phyloP scores from a whole-genome alignment of 352 stramenopile species.

The Globisporangium parvum region DNA sequence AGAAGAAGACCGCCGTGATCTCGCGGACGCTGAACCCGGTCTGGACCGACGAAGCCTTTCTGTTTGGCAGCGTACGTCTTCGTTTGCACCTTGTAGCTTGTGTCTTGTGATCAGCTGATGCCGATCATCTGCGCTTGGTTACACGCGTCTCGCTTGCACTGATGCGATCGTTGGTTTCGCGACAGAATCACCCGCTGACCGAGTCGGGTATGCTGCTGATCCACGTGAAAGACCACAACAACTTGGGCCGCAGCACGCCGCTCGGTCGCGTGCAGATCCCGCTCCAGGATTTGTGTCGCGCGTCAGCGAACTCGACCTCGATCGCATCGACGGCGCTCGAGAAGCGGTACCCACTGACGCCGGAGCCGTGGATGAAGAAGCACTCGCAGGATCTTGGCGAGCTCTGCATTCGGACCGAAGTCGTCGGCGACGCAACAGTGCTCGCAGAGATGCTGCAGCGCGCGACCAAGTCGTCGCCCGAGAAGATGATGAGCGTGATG shows the following conservation, averaged over 20 bases:
- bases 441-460: conserved; percentile 52
- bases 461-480: conserved; percentile 21
- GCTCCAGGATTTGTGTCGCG: conserved; percentile 48
- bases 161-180: too few species aligned
- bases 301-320: conserved; percentile 44
- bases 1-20: conserved; percentile 66
- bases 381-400: conserved; percentile 45
- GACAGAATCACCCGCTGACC: conserved; percentile 38
- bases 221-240: conserved; percentile 77
- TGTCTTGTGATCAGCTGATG: neutral
- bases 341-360: conserved; percentile 51
- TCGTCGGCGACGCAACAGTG: conserved; percentile 46
- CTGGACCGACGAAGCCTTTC: conserved; percentile 57
- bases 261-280: conserved; percentile 64
- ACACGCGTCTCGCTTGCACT: too few species aligned
- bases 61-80: conserved; percentile 49
- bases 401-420: conserved; percentile 60
- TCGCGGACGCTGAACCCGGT: conserved; percentile 65
- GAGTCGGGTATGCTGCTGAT: conserved; percentile 45
- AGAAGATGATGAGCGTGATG: conserved; percentile 49
- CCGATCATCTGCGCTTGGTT: too few species aligned
- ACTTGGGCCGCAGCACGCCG: conserved; percentile 49
- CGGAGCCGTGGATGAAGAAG: conserved; percentile 75
- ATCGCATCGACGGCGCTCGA: conserved; percentile 40
- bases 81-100: neutral